phyloP scores from a whole-genome alignment of 1,284 basidiomycete genomes.

The Anthracocystis setariae region DNA sequence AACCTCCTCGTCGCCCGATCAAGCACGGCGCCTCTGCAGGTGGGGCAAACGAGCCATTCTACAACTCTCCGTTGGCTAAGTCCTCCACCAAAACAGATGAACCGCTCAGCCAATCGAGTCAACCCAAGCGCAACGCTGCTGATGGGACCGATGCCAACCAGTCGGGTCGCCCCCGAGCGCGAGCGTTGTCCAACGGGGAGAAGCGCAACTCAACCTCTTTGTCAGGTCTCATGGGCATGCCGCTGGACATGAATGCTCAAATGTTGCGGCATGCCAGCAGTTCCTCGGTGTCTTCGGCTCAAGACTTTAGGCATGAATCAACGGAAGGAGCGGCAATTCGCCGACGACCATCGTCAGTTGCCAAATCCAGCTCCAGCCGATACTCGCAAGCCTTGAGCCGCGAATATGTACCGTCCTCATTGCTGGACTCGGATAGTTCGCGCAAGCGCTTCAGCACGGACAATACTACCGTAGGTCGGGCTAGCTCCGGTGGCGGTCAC shows the following conservation, averaged over 20 bases:
- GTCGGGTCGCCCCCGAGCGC: constrained; percentile 10
- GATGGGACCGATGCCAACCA: constrained; percentile 10
- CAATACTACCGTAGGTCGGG: constrained; percentile 42
- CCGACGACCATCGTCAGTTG: constrained; percentile 35
- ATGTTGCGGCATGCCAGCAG: constrained; percentile 40
- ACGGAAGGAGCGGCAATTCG: constrained; percentile 11
- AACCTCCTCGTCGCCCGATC: constrained; percentile 27
- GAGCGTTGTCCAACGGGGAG: constrained; percentile 19
- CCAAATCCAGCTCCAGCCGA: constrained; percentile 41
- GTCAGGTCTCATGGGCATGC: constrained; percentile 54
- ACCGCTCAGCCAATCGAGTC: constrained; percentile 21
- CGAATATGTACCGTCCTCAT: constrained; percentile 28
- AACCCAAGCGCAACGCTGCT: constrained; percentile 16
- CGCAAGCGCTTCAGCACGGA: constrained; percentile 46
- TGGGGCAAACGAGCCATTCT: constrained; percentile 11
- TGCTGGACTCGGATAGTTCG: constrained; percentile 27
- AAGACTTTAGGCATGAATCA: constrained; percentile 11
- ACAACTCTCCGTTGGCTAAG: constrained; percentile 39
- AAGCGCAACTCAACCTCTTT: constrained; percentile 35
- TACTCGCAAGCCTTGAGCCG: constrained; percentile 40
- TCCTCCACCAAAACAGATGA: constrained; percentile 42
- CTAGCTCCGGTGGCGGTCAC: constrained; percentile 51
- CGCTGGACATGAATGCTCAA: constrained; percentile 29
- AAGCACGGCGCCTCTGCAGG: constrained; percentile 16
- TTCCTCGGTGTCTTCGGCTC: constrained; percentile 30